Conservation (phyloP, 352 stramenopile genomes). For the Phytophthora tentaculata region DNA sequence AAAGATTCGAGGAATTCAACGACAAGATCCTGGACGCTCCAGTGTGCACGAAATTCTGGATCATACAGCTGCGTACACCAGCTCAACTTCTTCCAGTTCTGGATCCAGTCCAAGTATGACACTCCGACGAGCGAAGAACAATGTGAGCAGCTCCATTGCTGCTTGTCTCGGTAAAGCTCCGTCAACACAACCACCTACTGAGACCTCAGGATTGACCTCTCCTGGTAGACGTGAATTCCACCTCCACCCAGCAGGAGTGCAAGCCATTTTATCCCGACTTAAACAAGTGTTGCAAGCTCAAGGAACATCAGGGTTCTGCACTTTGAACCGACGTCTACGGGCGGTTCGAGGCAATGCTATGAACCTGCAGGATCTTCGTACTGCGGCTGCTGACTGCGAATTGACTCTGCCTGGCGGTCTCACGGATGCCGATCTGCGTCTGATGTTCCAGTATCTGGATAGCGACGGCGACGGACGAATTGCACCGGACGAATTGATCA, state of each 20-base stretch:
- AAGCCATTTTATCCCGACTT: conserved; percentile 62
- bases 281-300: conserved; percentile 60
- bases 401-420: conserved; percentile 48
- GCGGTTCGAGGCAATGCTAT: conserved; percentile 58
- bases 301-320: conserved; percentile 77
- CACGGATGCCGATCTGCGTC: conserved; percentile 59
- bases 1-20: conserved; percentile 25
- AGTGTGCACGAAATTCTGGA: conserved; percentile 71
- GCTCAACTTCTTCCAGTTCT: conserved; percentile 4
- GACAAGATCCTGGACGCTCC: conserved; percentile 21
- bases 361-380: conserved; percentile 80
- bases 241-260: conserved; percentile 53
- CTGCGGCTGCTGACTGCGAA: conserved; percentile 59
- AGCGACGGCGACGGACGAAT: conserved; percentile 77
- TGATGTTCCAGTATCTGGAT: conserved; percentile 89
- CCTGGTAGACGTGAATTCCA: conserved; percentile 33
- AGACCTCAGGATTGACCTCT: conserved; percentile 19
- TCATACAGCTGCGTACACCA: conserved; percentile 42
- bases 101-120: conserved; percentile 28
- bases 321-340: conserved; percentile 55
- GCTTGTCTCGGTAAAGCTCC: conserved; percentile 50
- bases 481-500: conserved; percentile 88
- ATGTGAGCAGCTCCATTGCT: conserved; percentile 56
- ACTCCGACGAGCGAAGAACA: conserved; percentile 48
- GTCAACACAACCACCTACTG: conserved; percentile 4